phyloP scores from a whole-genome alignment of 805 yeast species.

The Teunomyces tritomae region DNA sequence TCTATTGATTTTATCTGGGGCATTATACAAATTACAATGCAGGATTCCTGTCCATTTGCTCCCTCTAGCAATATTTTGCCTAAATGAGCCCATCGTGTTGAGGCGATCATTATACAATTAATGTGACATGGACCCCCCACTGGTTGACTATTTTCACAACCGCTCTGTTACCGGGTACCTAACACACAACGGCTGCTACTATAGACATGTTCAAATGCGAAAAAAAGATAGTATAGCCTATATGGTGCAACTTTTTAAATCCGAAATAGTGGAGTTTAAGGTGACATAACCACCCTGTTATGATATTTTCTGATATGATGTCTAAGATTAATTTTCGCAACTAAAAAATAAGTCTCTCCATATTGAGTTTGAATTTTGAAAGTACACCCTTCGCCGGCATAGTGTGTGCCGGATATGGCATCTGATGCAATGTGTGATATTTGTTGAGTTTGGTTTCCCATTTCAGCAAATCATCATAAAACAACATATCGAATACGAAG shows the following conservation, averaged over 20 bases:
- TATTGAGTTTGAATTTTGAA: not conserved
- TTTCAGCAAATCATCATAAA: too few species aligned
- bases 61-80: not conserved
- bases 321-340: not conserved
- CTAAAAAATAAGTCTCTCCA: not conserved
- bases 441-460: too few species aligned
- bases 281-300: not conserved
- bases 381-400: not conserved
- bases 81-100: not conserved
- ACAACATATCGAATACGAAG: too few species aligned
- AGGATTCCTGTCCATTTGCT: too few species aligned
- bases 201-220: not conserved
- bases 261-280: not conserved
- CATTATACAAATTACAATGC: too few species aligned
- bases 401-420: not conserved
- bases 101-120: not conserved
- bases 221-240: not conserved
- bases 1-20: too few species aligned
- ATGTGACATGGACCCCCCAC: not conserved
- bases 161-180: not conserved
- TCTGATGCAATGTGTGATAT: not conserved
- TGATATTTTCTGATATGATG: not conserved
- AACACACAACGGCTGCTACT: not conserved
- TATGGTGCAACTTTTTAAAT: not conserved
- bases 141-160: not conserved